Evolutionary conservation across 768 basidiomycete species (phyloP), one percentile per base, ranked within the genome.

Genomic region (Chalciporus sphaerocephalus): DNA sequence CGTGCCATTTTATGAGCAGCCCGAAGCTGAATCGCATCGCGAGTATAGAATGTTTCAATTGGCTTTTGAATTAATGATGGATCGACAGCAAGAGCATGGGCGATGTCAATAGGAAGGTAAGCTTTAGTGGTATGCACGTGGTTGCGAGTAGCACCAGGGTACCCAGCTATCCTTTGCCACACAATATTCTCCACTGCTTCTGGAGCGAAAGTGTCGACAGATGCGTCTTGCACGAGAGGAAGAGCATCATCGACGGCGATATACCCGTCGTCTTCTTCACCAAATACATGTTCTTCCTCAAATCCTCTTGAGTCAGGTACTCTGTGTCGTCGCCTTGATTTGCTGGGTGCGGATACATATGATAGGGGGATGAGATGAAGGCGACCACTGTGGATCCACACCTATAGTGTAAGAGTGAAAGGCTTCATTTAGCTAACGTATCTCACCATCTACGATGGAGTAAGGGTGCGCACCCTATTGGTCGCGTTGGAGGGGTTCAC

Each of bases 1-100:
- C 90, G 82, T 4, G 84, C 66, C 94, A 97, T 96, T 49, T 83
- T 80, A 60, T 94, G 86, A 10, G 87, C 91, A 30, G 84, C 78
- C 92, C 93, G 82, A 43, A 97, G 71, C 63, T 94, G 92, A 12
- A 85, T 72, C 1, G 89, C 87, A 70, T 98, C 96, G 42, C 96
- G 78, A 4, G 93, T 96, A 64, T 99, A 99, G 64, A 99, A 99
- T 4, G 87, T 78, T 65, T 94, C 93, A 3, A 88, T 78, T 0
- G 94, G 88, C 57, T 83, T 86, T 56, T 97, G 92, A 13, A 94
- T 73, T 12, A 99, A 75, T 2, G 74, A 67, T 0, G 85, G 85
- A 50, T 81, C 70, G 9, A 70, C 65, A 6, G 71, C 61, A 23
- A 99, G 71, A 0, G 87, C 84, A 57, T 76, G 81, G 4, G 85